phyloP scores from a whole-genome alignment of 176 grass and related monocot species.

The Otatea glauca region DNA sequence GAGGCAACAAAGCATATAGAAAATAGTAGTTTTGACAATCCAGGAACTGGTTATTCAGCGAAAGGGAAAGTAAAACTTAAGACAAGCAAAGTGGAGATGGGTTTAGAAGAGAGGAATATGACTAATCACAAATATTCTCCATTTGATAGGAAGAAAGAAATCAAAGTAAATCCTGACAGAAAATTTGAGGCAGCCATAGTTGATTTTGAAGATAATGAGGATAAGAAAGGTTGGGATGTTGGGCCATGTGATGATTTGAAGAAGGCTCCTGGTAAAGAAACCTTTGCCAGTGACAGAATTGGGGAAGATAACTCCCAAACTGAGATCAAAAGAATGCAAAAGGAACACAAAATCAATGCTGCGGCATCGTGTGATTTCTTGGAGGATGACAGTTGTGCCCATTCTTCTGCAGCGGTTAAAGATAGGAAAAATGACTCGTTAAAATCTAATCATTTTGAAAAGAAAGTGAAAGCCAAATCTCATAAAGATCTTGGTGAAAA shows the following conservation, averaged over 20 bases:
- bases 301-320: conserved; percentile 35
- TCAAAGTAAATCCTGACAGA: conserved; percentile 49
- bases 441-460: conserved; percentile 50
- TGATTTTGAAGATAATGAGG: conserved; percentile 50
- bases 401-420: conserved; percentile 43
- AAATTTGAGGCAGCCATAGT: conserved; percentile 45
- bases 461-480: conserved; percentile 42
- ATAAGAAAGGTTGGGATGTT: conserved; percentile 47
- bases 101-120: conserved; percentile 38
- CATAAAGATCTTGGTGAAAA: conserved; percentile 41
- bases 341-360: conserved; percentile 44
- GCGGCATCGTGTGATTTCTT: conserved; percentile 30
- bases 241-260: conserved; percentile 44
- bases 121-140: conserved; percentile 36
- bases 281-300: conserved; percentile 16
- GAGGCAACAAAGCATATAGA: conserved; percentile 41
- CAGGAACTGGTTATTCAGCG: conserved; percentile 20
- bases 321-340: conserved; percentile 49
- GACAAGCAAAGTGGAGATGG: conserved; percentile 43
- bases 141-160: conserved; percentile 59
- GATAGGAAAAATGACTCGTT: conserved; percentile 53
- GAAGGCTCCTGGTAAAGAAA: conserved; percentile 43
- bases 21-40: conserved; percentile 46
- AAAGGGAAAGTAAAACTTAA: conserved; percentile 52
- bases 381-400: conserved; percentile 23